Base-by-base conservation (phyloP, 345 rosid genomes). In the Eucalyptus curtisii region DNA sequence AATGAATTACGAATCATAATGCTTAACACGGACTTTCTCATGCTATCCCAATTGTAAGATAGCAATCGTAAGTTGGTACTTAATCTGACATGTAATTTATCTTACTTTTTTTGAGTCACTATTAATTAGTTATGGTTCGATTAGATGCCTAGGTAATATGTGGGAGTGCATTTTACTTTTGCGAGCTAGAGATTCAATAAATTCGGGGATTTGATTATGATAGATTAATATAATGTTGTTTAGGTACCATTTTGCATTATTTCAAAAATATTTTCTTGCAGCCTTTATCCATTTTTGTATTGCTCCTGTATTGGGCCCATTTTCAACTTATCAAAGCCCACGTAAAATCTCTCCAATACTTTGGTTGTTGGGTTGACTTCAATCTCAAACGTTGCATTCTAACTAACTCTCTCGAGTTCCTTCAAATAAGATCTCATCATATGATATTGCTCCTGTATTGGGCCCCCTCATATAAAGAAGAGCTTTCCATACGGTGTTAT, bases 151-250 rank as follows among this genome's bases (percentile, higher is more conserved):
- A 55, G 13, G 13, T 55, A 55, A 25, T 0, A 55, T 24, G 61
- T 55, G 61, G 3, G 30, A 55, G 61, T 55, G 30, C 30, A 55
- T 55, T 55, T 55, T 55, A 55, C 5, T 55, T 55, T 55, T 55
- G 30, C 3, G 5, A 55, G 24, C 61, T 24, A 55, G 6, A 55
- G 7, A 55, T 55, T 2, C 13, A 55, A 55, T 55, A 22, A 13
- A 24, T 24, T 55, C 6, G 0, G 0, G 12, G 1, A 55, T 4
- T 55, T 55, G 13, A 24, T 55, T 9, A 55, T 1, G 0, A 0
- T 55, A 55, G 61, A 55, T 55, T 55, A 55, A 55, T 55, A 9
- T 24, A 55, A 24, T 2, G 1, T 55, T 25, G 25, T 24, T 55
- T 2, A 55, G 27, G 61, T 55, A 24, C 61, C 10, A 4, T 55